These are phyloP conservation scores for Paramecium bursaria DNA, from an alignment of 73 alveolate species.

Conservation along the genomic window DNA sequence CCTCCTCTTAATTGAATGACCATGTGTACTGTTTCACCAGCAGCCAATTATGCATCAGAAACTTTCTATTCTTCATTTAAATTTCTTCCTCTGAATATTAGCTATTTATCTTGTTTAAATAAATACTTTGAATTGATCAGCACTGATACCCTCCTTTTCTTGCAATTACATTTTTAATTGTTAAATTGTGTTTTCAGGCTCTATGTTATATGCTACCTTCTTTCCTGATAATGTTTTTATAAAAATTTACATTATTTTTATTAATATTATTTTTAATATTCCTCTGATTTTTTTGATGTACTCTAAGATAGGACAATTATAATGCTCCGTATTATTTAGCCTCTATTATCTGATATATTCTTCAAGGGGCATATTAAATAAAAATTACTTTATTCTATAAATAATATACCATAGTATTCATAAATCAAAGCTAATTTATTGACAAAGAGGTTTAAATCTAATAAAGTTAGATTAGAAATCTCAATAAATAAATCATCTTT, in stretches of 20 bases:
- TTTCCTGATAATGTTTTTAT: slow-evolving; percentile 44
- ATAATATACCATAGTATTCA: no score
- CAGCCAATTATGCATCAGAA: slow-evolving; percentile 41
- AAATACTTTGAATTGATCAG: slow-evolving; percentile 48
- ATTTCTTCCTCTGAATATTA: slow-evolving; percentile 37
- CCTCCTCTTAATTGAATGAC: slow-evolving; percentile 21
- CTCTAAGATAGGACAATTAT: no score
- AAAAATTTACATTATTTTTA: slow-evolving; percentile 15
- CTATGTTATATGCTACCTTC: slow-evolving; percentile 44
- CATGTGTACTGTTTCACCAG: slow-evolving; percentile 61
- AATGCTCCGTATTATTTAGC: no score
- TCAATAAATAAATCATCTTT: no score
- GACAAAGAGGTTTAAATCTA: no score
- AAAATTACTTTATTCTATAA: no score
- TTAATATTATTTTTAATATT: background rate
- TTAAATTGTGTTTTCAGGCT: slow-evolving; percentile 42
- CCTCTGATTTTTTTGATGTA: no score
- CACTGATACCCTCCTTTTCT: slow-evolving; percentile 56
- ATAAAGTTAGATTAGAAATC: no score
- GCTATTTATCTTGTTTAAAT: background rate
- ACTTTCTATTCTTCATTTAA: slow-evolving; percentile 34
- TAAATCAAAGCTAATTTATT: no score
- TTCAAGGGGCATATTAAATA: no score
- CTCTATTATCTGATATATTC: no score
- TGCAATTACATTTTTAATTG: slow-evolving; percentile 48